phyloP scores from a whole-genome alignment of 164 flowering plant genomes.

The Kingdonia uniflora region DNA sequence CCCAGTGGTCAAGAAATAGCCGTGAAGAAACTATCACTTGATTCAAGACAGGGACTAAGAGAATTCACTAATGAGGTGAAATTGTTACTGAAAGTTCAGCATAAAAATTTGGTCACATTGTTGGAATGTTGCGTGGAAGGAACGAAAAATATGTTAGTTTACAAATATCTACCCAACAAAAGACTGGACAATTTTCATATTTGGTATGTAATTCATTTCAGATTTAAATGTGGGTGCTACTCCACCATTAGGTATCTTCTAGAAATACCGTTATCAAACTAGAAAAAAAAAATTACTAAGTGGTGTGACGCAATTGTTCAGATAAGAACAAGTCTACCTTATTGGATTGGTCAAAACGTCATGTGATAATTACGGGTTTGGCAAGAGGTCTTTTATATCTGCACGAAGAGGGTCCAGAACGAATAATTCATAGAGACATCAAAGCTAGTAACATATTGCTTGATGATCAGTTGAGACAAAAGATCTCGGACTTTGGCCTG shows the following conservation, averaged over 20 bases:
- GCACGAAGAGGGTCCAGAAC: constrained; percentile 77
- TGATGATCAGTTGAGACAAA: constrained; percentile 62
- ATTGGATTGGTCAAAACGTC: constrained; percentile 58
- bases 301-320: too few species aligned
- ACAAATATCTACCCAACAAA: constrained; percentile 63
- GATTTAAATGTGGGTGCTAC: too few species aligned
- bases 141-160: constrained; percentile 72
- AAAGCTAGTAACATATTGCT: constrained; percentile 80
- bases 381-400: constrained; percentile 78
- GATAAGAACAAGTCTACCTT: constrained; percentile 30
- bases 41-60: constrained; percentile 55
- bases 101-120: constrained; percentile 57
- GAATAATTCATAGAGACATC: constrained; percentile 84
- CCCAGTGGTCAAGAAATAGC: constrained; percentile 68
- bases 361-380: constrained; percentile 41
- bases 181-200: constrained; percentile 65
- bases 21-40: constrained; percentile 52
- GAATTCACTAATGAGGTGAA: constrained; percentile 77
- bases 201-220: constrained; percentile 26
- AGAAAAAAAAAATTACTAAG: background rate
- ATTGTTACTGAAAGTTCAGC: constrained; percentile 47
- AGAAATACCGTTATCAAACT: too few species aligned
- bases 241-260: background rate
- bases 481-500: constrained; percentile 86
- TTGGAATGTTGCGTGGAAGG: constrained; percentile 69